Percentiles rank a stretch among this genome's conserved stretches.
These are phyloP conservation scores for Hypericum androsaemum DNA, from an alignment of 345 rosid species.

Conservation along the genomic window DNA sequence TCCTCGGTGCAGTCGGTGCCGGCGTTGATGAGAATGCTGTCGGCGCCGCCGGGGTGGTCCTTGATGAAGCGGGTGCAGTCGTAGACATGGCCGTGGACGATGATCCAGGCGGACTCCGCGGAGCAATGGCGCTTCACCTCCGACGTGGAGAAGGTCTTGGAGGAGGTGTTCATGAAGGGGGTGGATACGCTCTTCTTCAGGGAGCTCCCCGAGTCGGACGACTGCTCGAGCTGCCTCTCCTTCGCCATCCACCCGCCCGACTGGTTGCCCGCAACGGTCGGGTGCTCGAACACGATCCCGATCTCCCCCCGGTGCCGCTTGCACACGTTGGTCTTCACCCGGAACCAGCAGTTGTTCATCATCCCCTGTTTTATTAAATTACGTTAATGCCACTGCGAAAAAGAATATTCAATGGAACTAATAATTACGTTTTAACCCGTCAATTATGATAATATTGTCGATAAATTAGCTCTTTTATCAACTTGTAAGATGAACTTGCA, in stretches of 20 bases:
- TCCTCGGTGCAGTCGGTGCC: slow-evolving; percentile 95
- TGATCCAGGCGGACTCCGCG: slow-evolving; percentile 74
- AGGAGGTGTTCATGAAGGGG: slow-evolving; percentile 80
- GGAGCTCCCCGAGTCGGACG: slow-evolving; percentile 32
- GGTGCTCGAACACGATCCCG: slow-evolving; percentile 87
- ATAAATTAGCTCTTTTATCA: no score
- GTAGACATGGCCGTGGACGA: slow-evolving; percentile 86
- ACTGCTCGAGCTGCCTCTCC: slow-evolving; percentile 57
- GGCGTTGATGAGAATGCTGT: slow-evolving; percentile 75
- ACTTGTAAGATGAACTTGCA: no score
- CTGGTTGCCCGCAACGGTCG: slow-evolving; percentile 83
- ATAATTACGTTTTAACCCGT: no score
- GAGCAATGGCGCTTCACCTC: slow-evolving; percentile 68
- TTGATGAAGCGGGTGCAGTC: slow-evolving; percentile 85
- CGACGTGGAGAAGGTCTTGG: slow-evolving; percentile 47
- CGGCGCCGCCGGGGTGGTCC: slow-evolving; percentile 88
- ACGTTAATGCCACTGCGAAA: not conserved
- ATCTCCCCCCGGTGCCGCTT: slow-evolving; percentile 78
- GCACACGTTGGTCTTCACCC: slow-evolving; percentile 63
- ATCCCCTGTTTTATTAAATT: slow-evolving; percentile 48
- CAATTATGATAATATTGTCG: no score
- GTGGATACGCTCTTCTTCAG: slow-evolving; percentile 81
- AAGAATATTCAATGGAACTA: not conserved
- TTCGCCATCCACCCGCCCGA: slow-evolving; percentile 98
- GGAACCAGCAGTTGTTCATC: slow-evolving; percentile 99